phyloP scores from a whole-genome alignment of 2,329 filamentous ascomycete species.

The Talaromyces sp. region DNA sequence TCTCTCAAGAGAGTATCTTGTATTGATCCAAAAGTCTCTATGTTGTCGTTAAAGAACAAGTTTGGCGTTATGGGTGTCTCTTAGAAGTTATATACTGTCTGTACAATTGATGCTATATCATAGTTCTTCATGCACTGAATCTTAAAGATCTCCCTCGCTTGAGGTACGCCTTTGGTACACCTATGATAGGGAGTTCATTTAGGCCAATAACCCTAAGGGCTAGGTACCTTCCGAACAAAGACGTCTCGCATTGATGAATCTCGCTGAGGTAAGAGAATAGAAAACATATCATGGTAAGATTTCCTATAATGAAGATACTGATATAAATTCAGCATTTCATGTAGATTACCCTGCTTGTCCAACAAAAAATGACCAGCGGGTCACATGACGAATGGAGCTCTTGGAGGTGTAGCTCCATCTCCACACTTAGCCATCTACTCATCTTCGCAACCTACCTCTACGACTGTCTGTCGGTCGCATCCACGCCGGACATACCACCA shows the following conservation, averaged over 20 bases:
- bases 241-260: not conserved
- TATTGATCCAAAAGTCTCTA: not conserved
- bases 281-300: not conserved
- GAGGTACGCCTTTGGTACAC: no score
- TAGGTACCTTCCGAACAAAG: not conserved
- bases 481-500: not conserved
- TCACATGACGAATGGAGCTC: slow-evolving; percentile 10
- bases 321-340: not conserved
- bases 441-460: not conserved
- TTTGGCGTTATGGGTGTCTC: not conserved
- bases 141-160: not conserved
- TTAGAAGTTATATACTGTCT: not conserved
- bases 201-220: not conserved
- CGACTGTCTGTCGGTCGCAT: not conserved
- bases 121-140: not conserved
- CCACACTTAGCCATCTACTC: not conserved
- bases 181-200: no score
- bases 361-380: not conserved
- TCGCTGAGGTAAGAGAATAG: not conserved
- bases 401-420: slow-evolving; percentile 1
- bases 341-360: not conserved
- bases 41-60: not conserved
- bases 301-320: not conserved
- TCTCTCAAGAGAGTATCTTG: not conserved
- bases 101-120: not conserved